A percentile compares a stretch with the other conserved stretches of the same genome.
Evolutionary conservation across 1,139 yeast species (phyloP).

Genomic region (Yamadazyma kanchanaburiensis): DNA sequence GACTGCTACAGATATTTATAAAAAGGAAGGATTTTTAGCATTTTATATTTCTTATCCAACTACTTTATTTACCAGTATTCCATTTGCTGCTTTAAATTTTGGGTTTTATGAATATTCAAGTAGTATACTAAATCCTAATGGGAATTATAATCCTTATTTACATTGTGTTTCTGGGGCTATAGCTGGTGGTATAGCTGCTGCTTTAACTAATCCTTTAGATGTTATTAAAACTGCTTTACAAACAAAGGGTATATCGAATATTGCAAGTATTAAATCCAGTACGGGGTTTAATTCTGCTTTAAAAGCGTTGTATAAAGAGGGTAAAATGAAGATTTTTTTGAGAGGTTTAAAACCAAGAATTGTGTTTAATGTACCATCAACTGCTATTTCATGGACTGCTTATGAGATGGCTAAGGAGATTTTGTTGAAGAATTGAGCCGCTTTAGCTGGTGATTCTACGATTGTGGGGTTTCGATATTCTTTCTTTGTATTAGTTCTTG

Average conservation of each 20-base stretch:
- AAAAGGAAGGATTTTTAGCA: slow-evolving; percentile 74
- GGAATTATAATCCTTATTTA: slow-evolving; percentile 79
- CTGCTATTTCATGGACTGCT: slow-evolving; percentile 98
- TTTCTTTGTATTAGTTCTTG: slow-evolving; percentile 5
- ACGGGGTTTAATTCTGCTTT: slow-evolving; percentile 75
- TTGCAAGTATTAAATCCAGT: slow-evolving; percentile 52
- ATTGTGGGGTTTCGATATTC: not conserved
- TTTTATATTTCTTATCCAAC: slow-evolving; percentile 95
- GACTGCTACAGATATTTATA: slow-evolving; percentile 52
- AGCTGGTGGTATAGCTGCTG: slow-evolving; percentile 97
- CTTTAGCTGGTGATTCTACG: not conserved
- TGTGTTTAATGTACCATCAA: slow-evolving; percentile 90
- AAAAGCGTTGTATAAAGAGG: slow-evolving; percentile 57
- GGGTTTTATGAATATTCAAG: slow-evolving; percentile 88
- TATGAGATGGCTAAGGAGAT: slow-evolving; percentile 95
- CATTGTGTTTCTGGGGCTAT: slow-evolving; percentile 95
- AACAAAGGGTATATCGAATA: slow-evolving; percentile 58
- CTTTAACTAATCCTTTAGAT: slow-evolving; percentile 92
- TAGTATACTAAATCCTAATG: slow-evolving; percentile 72
- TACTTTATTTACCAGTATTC: slow-evolving; percentile 87
- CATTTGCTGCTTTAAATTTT: slow-evolving; percentile 93
- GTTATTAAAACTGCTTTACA: slow-evolving; percentile 92
- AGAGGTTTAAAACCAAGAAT: slow-evolving; percentile 92
- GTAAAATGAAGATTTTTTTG: slow-evolving; percentile 70
- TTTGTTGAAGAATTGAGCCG: slow-evolving; percentile 26